A percentile compares a stretch with the other conserved stretches of the same genome.
phyloP scores from a whole-genome alignment of 805 yeast genomes.

The Geotrichum ghanense region DNA sequence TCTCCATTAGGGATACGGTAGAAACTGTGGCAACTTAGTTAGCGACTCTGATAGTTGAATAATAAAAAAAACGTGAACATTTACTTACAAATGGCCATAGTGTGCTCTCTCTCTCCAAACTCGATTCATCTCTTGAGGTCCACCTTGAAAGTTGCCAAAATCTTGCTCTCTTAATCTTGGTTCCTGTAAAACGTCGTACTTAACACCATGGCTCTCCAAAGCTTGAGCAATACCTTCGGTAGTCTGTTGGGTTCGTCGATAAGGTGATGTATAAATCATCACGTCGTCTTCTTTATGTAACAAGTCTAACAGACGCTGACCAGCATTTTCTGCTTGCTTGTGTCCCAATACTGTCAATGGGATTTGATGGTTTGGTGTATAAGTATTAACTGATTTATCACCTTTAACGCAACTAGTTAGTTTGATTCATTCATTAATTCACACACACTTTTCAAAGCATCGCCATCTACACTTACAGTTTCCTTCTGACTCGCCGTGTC shows the following conservation, averaged over 20 bases:
- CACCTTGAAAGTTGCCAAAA: constrained; percentile 82
- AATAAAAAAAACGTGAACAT: constrained; percentile 12
- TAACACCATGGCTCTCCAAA: constrained; percentile 28
- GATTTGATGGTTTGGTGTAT: constrained; percentile 71
- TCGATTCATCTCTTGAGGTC: constrained; percentile 58
- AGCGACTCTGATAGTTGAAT: neutral
- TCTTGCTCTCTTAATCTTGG: constrained; percentile 92
- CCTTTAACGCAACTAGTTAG: constrained; percentile 16
- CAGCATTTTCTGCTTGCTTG: constrained; percentile 29
- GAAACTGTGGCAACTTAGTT: constrained; percentile 28
- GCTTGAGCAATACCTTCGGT: constrained; percentile 57
- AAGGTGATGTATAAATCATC: constrained; percentile 79
- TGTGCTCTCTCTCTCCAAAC: constrained; percentile 78
- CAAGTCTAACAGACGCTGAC: constrained; percentile 23
- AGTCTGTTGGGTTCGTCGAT: constrained; percentile 74
- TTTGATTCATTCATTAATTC: neutral
- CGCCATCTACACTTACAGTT: constrained; percentile 32
- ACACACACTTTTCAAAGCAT: too few relatives aligned
- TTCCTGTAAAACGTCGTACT: constrained; percentile 63
- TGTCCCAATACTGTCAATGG: constrained; percentile 65
- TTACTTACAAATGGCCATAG: constrained; percentile 56
- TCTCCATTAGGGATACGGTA: constrained; percentile 90
- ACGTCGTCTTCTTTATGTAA: constrained; percentile 44
- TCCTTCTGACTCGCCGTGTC: constrained; percentile 92
- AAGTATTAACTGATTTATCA: constrained; percentile 70